Evolutionary conservation across 1,284 basidiomycete species (phyloP).

Genomic region (Gastroboletus turbinatus): DNA sequence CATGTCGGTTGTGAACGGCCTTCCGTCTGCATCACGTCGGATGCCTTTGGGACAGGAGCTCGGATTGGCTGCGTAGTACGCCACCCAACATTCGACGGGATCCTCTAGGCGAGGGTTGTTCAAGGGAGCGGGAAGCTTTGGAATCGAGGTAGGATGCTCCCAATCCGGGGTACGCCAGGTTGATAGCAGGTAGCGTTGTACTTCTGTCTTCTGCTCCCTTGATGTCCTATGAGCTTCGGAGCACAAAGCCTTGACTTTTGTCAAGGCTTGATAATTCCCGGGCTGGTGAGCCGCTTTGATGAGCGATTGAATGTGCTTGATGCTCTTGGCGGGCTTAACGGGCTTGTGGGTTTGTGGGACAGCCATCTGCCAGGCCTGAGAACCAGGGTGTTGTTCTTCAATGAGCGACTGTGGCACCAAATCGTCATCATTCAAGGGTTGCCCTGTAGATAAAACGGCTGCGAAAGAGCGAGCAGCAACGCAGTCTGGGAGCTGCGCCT

Average conservation of each 20-base stretch:
- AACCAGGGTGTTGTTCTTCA: conserved; percentile 19
- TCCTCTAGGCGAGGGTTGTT: conserved; percentile 47
- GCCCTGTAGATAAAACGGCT: conserved; percentile 34
- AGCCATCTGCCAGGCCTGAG: conserved; percentile 25
- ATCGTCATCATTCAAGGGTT: conserved; percentile 29
- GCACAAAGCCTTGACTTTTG: conserved; percentile 38
- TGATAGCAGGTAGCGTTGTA: conserved; percentile 40
- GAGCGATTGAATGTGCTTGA: conserved; percentile 42
- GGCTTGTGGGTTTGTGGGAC: conserved; percentile 14
- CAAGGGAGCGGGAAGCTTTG: conserved; percentile 28
- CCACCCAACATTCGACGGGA: conserved; percentile 43
- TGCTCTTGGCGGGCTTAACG: conserved; percentile 32
- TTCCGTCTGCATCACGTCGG: conserved; percentile 37
- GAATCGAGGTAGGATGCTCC: conserved; percentile 31
- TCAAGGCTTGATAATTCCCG: conserved; percentile 38
- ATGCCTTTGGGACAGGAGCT: conserved; percentile 47
- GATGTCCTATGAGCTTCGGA: conserved; percentile 39
- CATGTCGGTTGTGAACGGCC: conserved; percentile 42
- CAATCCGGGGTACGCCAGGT: conserved; percentile 38
- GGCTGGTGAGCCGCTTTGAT: conserved; percentile 43
- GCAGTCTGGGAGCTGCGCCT: conserved; percentile 36
- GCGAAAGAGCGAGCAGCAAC: conserved; percentile 38
- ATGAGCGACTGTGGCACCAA: conserved; percentile 18
- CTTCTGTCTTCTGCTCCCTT: conserved; percentile 36
- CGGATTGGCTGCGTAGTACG: conserved; percentile 41